phyloP scores from a whole-genome alignment of 306 rosid genomes.

The Astragalus membranaceus region DNA sequence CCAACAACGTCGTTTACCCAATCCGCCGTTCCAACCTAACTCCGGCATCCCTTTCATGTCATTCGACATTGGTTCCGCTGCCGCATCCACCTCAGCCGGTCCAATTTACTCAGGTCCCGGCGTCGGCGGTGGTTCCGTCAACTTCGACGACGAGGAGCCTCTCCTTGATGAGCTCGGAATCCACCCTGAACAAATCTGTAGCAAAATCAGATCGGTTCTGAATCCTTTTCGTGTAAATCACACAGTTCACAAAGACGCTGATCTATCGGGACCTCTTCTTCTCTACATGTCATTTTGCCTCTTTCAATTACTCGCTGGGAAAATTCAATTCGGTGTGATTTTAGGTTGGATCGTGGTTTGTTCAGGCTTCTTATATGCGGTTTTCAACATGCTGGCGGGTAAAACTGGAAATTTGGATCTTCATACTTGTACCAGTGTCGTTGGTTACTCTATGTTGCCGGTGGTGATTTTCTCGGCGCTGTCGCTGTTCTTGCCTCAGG shows the following conservation, averaged over 20 bases:
- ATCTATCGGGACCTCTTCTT: constrained; percentile 87
- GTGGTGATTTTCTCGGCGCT: constrained; percentile 75
- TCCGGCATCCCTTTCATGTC: constrained; percentile 91
- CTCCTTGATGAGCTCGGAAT: constrained; percentile 95
- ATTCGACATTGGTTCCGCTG: constrained; percentile 80
- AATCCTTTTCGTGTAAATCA: constrained; percentile 76
- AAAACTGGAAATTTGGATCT: constrained; percentile 78
- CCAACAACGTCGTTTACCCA: constrained; percentile 66
- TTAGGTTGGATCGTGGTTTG: constrained; percentile 95
- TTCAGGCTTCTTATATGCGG: constrained; percentile 79
- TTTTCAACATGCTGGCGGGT: constrained; percentile 93
- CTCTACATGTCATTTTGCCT: constrained; percentile 82
- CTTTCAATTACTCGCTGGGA: constrained; percentile 89
- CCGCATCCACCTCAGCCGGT: constrained; percentile 58
- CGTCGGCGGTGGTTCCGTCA: constrained; percentile 36
- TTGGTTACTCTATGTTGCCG: constrained; percentile 85
- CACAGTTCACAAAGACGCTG: constrained; percentile 67
- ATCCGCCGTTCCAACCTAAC: constrained; percentile 83
- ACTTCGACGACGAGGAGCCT: constrained; percentile 90
- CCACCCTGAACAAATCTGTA: constrained; percentile 95
- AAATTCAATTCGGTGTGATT: constrained; percentile 93
- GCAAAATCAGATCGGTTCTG: constrained; percentile 73
- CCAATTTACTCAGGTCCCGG: constrained; percentile 49
- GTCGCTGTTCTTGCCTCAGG: constrained; percentile 70
- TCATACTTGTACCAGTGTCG: constrained; percentile 90